Evolutionary conservation across 2,329 filamentous ascomycete genomes (phyloP), one percentile per base, ranked within the genome.

Genomic region (Exophiala spinifera): DNA sequence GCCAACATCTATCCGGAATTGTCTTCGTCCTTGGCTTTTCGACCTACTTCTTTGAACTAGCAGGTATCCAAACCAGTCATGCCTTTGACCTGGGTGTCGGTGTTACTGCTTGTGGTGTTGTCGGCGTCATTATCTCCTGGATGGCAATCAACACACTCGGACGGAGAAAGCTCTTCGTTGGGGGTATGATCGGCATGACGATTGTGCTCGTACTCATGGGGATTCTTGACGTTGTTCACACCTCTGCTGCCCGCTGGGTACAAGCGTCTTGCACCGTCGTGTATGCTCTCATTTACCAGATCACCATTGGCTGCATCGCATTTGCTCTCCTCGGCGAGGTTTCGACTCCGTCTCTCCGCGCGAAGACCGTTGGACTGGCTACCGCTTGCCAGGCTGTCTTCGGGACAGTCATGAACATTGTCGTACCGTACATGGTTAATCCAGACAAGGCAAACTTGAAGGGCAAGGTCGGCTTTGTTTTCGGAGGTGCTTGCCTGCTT

Each of bases 261-360:
- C 68, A 74, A 51, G 66, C 68, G 1, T 64, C 67, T 2, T 62
- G 69, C 42, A 71, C 68, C 15, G 64, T 74, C 6, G 62, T 74
- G 20, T 74, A 71, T 57, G 66, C 70, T 4, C 68, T 73, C 50
- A 63, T 72, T 5, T 76, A 74, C 57, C 67, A 70, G 33, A 49
- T 70, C 31, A 74, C 70, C 0, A 68, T 75, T 47, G 74, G 73
- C 1, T 67, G 71, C 7, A 64, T 74, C 42, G 69, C 69, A 39
- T 80, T 79, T 31, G 72, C 73, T 31, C 69, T 77, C 39, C 70
- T 76, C 1, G 75, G 75, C 3, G 77, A 78, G 61, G 77, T 65
- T n/a, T 72, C 68, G 1, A 74, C 73, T 0, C 68, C 76, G 2
- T 62, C 62, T 2, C 64, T 76, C 2, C 68, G 73, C 0, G 74